Conservation (phyloP, 2,329 filamentous ascomycete species). For the Xylariaceae sp. region DNA sequence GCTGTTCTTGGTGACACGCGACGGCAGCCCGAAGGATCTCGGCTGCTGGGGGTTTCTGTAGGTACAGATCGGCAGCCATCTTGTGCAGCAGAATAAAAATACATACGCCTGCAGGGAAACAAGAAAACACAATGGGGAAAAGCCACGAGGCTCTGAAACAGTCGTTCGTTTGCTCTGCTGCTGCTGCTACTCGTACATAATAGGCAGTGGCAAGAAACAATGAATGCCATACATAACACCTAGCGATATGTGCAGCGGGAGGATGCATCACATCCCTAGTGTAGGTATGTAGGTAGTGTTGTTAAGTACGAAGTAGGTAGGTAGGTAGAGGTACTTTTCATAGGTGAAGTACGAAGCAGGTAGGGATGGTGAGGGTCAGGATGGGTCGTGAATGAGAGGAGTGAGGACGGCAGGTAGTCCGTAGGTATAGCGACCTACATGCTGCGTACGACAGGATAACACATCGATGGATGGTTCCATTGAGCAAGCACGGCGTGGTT, state of each 20-base stretch:
- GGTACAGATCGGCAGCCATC: constrained; percentile 18
- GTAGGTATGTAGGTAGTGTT: neutral
- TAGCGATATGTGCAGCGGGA: constrained; percentile 9
- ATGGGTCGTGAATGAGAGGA: neutral
- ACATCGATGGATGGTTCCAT: neutral
- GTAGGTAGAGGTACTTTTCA: neutral
- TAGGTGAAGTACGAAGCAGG: neutral
- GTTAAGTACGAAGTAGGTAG: no score
- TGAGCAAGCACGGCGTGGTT: neutral
- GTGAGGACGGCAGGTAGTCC: neutral
- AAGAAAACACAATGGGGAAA: constrained; percentile 5
- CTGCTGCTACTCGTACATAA: neutral
- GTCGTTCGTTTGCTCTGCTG: constrained; percentile 14
- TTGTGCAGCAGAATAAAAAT: constrained; percentile 12
- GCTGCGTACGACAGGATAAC: neutral
- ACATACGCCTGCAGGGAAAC: constrained; percentile 8
- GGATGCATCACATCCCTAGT: constrained; percentile 1
- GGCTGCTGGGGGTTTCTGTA: constrained; percentile 15
- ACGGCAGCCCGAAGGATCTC: constrained; percentile 21
- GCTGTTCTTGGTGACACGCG: constrained; percentile 21
- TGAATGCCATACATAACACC: constrained; percentile 5
- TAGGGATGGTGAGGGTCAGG: neutral
- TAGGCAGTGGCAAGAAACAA: neutral
- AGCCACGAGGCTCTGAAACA: constrained; percentile 20
- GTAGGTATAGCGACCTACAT: neutral